Conservation (phyloP, 176 grass and related monocot species). For the Juncus inflexus region DNA sequence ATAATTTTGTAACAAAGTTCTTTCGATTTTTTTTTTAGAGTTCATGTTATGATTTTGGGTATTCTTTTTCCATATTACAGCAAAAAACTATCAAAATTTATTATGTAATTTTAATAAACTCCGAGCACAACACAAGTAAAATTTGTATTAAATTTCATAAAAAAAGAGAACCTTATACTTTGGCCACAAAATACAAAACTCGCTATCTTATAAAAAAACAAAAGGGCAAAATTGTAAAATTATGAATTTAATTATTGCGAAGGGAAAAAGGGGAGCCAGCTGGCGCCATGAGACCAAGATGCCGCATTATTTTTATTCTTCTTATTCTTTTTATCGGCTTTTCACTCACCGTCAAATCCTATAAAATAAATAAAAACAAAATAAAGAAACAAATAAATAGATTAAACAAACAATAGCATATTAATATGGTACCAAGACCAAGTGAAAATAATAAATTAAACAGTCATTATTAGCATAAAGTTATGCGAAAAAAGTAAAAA, state of each 20-base stretch:
- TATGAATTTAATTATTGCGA: neutral
- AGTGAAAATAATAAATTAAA: neutral
- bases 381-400: neutral
- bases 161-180: slow-evolving; percentile 1
- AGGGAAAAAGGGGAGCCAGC: slow-evolving; percentile 42
- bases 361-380: slow-evolving; percentile 2
- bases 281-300: slow-evolving; percentile 43
- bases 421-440: too few relatives aligned
- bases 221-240: slow-evolving; percentile 13
- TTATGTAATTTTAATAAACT: too few relatives aligned
- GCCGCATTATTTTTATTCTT: slow-evolving; percentile 38
- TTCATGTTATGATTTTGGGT: too few relatives aligned
- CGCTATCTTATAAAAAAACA: neutral
- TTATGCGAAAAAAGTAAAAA: neutral
- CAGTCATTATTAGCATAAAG: slow-evolving; percentile 1
- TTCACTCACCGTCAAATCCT: slow-evolving; percentile 33
- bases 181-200: neutral
- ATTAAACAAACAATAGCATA: neutral
- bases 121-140: neutral
- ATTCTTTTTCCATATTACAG: too few relatives aligned
- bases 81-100: too few relatives aligned
- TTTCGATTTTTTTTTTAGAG: too few relatives aligned
- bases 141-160: neutral
- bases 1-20: too few relatives aligned
- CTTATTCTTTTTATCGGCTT: slow-evolving; percentile 30